Base-by-base conservation (phyloP, 306 rosid species). In the Bauhinia variegata region DNA sequence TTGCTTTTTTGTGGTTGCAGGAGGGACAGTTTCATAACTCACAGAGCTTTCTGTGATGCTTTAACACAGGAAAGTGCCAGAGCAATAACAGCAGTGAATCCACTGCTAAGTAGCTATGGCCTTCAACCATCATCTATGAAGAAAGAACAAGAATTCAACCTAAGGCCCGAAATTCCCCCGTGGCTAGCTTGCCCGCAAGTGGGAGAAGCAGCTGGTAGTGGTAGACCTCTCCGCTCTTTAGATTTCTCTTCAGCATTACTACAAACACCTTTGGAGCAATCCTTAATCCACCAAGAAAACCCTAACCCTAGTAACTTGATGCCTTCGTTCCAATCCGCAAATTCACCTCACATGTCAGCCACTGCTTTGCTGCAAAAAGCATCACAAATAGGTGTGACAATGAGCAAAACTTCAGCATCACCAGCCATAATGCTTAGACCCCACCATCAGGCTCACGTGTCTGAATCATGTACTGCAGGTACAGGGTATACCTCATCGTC, bases 11-110 rank as follows among this genome's bases (percentile, higher is more conserved):
- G 8, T 54, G 36, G 14, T 19, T 65, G 55, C 87, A 91, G 97
- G 73, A 91, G 97, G 80, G 97, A 91, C 82, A 88, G 92, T 70
- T 91, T 91, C 79, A 84, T 88, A 46, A 88, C 97, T 41, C 97
- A 91, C 76, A 88, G 97, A 79, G 95, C 91, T 36, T 91, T 88
- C 70, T 91, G 97, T 54, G 92, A 91, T 66, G 97, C 88, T 43
- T 78, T 91, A 75, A 82, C 95, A 51, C 92, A 84, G 12, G 95
- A 91, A 60, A 86, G 78, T 63, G 60, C 37, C 23, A 82, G 75
- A 69, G 59, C 79, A 65, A 69, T 79, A 36, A 63, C 74, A 15
- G 52, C 68, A 23, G 13, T 50, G 42, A 82, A 78, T 80, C 84
- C 78, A 8, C 79, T 73, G 32, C 46, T 70, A 70, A 81, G 63